A percentile compares a stretch with the other conserved stretches of the same genome.
Conservation (phyloP, 2,329 filamentous ascomycete species). For the Cordyceps tenuipes region DNA sequence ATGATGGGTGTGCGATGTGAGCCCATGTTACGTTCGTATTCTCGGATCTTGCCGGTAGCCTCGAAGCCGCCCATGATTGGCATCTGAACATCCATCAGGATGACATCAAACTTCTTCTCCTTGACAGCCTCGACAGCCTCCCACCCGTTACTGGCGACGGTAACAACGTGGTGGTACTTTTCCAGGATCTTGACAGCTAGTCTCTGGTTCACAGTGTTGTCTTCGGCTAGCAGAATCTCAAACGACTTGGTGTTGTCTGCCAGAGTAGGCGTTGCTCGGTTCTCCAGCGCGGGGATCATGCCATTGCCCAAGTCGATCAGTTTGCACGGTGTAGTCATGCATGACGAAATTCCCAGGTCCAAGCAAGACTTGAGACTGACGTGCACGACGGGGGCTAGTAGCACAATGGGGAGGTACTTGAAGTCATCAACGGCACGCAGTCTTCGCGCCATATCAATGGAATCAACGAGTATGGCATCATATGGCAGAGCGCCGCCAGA, state of each 20-base stretch:
- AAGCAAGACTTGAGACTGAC: conserved; percentile 89
- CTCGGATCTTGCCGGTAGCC: conserved; percentile 90
- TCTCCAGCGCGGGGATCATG: conserved; percentile 91
- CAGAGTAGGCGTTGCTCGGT: conserved; percentile 80
- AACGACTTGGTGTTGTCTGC: conserved; percentile 94
- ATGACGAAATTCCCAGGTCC: conserved; percentile 94
- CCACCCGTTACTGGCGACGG: conserved; percentile 88
- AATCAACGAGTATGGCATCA: conserved; percentile 94
- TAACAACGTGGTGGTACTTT: conserved; percentile 89
- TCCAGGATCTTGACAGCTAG: conserved; percentile 94
- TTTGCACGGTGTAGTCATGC: conserved; percentile 95
- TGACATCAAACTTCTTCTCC: conserved; percentile 87
- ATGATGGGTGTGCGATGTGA: conserved; percentile 88
- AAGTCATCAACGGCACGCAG: conserved; percentile 86
- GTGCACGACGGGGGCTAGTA: conserved; percentile 80
- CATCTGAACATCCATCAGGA: conserved; percentile 99
- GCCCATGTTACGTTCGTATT: conserved; percentile 78
- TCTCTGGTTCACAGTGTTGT: conserved; percentile 95
- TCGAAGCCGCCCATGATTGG: conserved; percentile 99
- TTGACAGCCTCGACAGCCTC: conserved; percentile 92
- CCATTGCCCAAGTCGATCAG: conserved; percentile 92
- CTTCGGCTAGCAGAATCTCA: conserved; percentile 89
- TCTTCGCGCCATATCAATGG: conserved; percentile 79
- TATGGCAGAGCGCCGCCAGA: conserved; percentile 59
- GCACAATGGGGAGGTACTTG: conserved; percentile 94